Conservation (phyloP, 2,329 filamentous ascomycete species). For the Lecanoromycetidae sp. region DNA sequence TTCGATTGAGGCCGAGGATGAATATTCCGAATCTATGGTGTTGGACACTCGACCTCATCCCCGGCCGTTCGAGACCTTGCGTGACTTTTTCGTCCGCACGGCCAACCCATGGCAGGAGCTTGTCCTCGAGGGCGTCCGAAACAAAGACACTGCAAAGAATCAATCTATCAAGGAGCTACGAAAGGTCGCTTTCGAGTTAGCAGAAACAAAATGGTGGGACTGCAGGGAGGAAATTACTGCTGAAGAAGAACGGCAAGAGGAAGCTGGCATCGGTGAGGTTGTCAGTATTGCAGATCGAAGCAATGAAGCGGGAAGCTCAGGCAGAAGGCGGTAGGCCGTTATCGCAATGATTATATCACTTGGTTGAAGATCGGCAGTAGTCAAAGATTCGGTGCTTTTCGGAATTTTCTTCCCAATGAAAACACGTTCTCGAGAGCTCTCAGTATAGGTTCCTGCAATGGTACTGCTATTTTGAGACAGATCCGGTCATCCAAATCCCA, state of each 20-base stretch:
- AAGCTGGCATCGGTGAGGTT: constrained; percentile 86
- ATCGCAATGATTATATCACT: background rate
- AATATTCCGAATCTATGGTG: constrained; percentile 38
- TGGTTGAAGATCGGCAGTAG: background rate
- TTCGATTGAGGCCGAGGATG: constrained; percentile 22
- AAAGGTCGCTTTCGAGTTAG: constrained; percentile 75
- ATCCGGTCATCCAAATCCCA: too few relatives aligned
- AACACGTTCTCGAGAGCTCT: too few relatives aligned
- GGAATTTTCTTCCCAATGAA: too few relatives aligned
- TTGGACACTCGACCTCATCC: constrained; percentile 65
- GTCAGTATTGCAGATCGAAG: constrained; percentile 70
- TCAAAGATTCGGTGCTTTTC: background rate
- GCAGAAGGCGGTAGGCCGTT: constrained; percentile 32
- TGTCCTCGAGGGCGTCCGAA: constrained; percentile 61
- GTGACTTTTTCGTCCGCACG: constrained; percentile 85
- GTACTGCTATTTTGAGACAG: too few relatives aligned
- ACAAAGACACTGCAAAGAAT: constrained; percentile 45
- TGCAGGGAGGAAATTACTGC: constrained; percentile 83
- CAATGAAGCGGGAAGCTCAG: constrained; percentile 40
- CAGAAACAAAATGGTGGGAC: constrained; percentile 98
- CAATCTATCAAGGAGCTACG: constrained; percentile 82
- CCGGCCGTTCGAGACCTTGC: constrained; percentile 74
- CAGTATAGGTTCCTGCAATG: too few relatives aligned
- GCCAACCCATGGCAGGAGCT: constrained; percentile 84
- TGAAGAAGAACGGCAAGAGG: constrained; percentile 91